Conservation (phyloP, 108 stramenopile species). For the Fistulifera solaris region DNA sequence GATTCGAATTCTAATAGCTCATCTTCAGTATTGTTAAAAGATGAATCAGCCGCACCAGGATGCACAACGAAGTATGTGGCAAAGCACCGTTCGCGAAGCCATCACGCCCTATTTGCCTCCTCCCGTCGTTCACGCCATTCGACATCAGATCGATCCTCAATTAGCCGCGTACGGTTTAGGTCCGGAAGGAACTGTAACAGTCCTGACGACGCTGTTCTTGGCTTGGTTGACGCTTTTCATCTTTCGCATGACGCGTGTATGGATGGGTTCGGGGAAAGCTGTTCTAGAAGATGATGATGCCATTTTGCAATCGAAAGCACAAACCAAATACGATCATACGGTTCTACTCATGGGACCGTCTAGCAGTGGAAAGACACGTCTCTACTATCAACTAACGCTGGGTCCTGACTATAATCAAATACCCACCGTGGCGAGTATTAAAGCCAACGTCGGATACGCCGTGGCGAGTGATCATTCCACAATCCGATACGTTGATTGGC, state of each 20-base stretch:
- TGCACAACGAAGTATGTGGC: neutral
- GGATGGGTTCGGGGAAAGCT: constrained; percentile 1
- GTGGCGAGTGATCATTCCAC: neutral
- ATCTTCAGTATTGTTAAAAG: too few relatives aligned
- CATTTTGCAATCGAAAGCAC: neutral
- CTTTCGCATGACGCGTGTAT: neutral
- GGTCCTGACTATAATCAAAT: neutral
- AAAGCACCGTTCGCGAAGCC: constrained; percentile 14
- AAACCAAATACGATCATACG: constrained; percentile 17
- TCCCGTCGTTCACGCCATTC: constrained; percentile 29
- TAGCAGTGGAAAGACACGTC: constrained; percentile 29
- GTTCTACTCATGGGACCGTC: constrained; percentile 39
- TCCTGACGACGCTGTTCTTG: constrained; percentile 14
- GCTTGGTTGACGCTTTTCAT: neutral
- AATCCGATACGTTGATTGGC: constrained; percentile 56
- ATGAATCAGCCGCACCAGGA: neutral
- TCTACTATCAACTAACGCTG: constrained; percentile 25
- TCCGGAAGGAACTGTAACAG: constrained; percentile 22
- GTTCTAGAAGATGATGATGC: constrained; percentile 1
- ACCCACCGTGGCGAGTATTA: constrained; percentile 49
- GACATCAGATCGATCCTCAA: constrained; percentile 21
- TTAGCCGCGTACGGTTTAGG: constrained; percentile 26
- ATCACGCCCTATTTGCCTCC: constrained; percentile 45
- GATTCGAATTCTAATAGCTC: too few relatives aligned
- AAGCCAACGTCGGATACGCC: constrained; percentile 42